These are phyloP conservation scores for Leishmania gerbilli DNA, from an alignment of 208 protist species.

Conservation along the genomic window DNA sequence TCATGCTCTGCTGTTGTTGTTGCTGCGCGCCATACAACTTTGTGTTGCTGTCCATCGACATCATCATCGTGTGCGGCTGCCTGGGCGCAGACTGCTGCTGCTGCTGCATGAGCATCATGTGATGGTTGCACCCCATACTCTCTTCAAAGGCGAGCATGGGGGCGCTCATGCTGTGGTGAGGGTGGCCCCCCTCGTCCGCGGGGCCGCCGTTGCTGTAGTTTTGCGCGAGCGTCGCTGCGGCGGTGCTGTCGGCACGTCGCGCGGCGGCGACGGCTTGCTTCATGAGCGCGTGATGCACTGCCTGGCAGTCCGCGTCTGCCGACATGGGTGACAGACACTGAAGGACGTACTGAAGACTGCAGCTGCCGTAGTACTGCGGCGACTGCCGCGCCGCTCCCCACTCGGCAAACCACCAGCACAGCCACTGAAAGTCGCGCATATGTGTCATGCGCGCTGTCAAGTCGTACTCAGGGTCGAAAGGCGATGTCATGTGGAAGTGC, in stretches of 20 bases:
- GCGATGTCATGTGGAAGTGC: conserved; percentile 83
- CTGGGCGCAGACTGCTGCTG: background rate
- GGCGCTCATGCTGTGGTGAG: background rate
- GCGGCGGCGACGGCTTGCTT: conserved; percentile 18
- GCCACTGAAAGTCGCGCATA: conserved; percentile 79
- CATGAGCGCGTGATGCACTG: conserved; percentile 52
- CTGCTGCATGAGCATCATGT: background rate
- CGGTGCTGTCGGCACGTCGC: background rate
- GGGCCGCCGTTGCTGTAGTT: background rate
- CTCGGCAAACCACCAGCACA: conserved; percentile 74
- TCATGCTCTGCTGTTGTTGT: background rate
- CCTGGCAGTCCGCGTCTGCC: conserved; percentile 50
- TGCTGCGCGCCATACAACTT: background rate
- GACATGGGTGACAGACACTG: conserved; percentile 69
- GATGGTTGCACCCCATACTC: too few relatives aligned
- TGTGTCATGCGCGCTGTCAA: conserved; percentile 80
- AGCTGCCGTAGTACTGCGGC: conserved; percentile 38
- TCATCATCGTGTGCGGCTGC: background rate
- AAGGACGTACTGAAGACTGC: conserved; percentile 62
- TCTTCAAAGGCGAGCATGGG: background rate
- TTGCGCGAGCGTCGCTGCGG: background rate
- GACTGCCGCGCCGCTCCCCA: conserved; percentile 40
- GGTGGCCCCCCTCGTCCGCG: background rate
- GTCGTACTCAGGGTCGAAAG: conserved; percentile 86
- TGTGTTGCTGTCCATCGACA: background rate